Evolutionary conservation across 2,329 filamentous ascomycete species (phyloP).

Genomic region (Ophiostoma sp.): DNA sequence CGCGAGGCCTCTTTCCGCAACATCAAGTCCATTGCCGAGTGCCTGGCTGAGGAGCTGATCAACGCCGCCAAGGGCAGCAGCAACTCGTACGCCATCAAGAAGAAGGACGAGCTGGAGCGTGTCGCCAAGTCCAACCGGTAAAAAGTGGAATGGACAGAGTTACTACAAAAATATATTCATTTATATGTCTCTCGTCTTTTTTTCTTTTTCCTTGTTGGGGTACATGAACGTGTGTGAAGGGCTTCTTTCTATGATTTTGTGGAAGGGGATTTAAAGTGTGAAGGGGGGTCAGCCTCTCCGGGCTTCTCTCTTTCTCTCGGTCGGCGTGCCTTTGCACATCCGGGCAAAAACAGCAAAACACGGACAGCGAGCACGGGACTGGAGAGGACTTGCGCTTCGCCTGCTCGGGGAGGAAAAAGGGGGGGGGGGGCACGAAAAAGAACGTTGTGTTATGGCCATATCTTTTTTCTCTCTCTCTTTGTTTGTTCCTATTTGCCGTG

Average conservation of each 20-base stretch:
- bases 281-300: no score
- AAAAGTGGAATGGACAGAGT: slow-evolving; percentile 38
- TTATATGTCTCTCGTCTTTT: neutral
- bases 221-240: neutral
- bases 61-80: slow-evolving; percentile 99
- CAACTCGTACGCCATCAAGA: slow-evolving; percentile 99
- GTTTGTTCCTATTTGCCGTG: slow-evolving; percentile 20
- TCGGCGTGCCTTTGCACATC: no score
- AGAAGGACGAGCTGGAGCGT: slow-evolving; percentile 99
- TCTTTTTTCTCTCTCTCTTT: slow-evolving; percentile 9
- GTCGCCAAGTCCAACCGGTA: slow-evolving; percentile 99
- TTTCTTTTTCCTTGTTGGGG: slow-evolving; percentile 1
- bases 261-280: no score
- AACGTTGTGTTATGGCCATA: slow-evolving; percentile 12
- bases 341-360: no score
- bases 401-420: no score
- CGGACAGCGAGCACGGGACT: no score
- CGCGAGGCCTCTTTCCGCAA: slow-evolving; percentile 99
- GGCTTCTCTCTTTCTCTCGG: neutral
- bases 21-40: slow-evolving; percentile 99
- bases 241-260: no score
- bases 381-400: no score
- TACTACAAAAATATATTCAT: slow-evolving; percentile 12
- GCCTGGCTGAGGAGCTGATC: slow-evolving; percentile 99
- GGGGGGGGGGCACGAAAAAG: no score